A percentile compares a stretch with the other conserved stretches of the same genome.
phyloP scores from a whole-genome alignment of 2,329 filamentous ascomycete genomes.

The Periglandula ipomoeae region DNA sequence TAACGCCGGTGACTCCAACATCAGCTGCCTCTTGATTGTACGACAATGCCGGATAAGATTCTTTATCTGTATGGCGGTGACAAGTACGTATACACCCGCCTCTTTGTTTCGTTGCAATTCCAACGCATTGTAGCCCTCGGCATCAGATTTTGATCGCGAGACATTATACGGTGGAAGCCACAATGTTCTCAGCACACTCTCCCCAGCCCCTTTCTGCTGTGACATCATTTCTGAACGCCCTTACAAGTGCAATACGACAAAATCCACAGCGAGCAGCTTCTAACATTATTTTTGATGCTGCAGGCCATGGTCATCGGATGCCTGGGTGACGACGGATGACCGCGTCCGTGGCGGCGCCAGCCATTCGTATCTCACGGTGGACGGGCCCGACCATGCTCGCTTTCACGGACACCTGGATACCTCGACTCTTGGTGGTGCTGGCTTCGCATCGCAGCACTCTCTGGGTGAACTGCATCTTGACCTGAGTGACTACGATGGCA shows the following conservation, averaged over 20 bases:
- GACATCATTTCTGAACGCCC: not conserved
- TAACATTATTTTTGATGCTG: not conserved
- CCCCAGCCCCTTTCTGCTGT: no score
- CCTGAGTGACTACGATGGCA: slow-evolving; percentile 51
- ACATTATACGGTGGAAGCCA: no score
- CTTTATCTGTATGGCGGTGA: slow-evolving; percentile 32
- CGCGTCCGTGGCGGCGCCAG: slow-evolving; percentile 68
- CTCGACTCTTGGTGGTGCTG: slow-evolving; percentile 65
- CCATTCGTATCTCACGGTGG: slow-evolving; percentile 37
- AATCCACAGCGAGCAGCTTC: not conserved
- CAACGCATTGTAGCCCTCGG: no score
- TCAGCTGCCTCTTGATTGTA: no score
- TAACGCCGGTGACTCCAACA: not conserved
- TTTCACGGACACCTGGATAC: slow-evolving; percentile 68
- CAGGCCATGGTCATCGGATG: slow-evolving; percentile 48
- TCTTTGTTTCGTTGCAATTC: not conserved
- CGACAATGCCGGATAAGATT: slow-evolving; percentile 13
- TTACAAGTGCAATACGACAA: not conserved
- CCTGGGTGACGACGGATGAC: slow-evolving; percentile 67
- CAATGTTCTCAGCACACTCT: no score
- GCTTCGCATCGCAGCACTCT: slow-evolving; percentile 73
- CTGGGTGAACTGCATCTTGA: slow-evolving; percentile 52
- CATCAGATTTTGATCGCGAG: no score
- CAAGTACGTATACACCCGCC: slow-evolving; percentile 20
- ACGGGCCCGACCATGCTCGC: slow-evolving; percentile 31